Evolutionary conservation across 441 rosid species (phyloP).

Genomic region (Manihot esculenta): DNA sequence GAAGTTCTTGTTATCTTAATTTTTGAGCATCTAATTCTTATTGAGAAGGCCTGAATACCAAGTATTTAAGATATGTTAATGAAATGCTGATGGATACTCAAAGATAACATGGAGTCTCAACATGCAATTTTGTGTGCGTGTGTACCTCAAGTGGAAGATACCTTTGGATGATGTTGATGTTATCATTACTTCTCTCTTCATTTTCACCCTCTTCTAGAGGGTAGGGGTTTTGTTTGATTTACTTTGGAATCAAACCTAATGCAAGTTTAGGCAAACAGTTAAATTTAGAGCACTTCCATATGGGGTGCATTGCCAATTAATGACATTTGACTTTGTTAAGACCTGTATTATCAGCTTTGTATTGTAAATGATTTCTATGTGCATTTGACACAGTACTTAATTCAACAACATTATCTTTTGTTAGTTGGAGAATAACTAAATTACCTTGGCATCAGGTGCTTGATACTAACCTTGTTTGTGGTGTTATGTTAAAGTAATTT

Average conservation of each 20-base stretch:
- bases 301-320: background rate
- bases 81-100: background rate
- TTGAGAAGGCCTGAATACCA: too few species aligned
- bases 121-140: background rate
- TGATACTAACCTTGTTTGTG: too few species aligned
- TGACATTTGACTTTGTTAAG: background rate
- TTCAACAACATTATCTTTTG: background rate
- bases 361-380: too few species aligned
- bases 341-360: too few species aligned
- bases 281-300: background rate
- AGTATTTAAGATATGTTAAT: too few species aligned
- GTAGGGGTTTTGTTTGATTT: background rate
- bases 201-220: background rate
- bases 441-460: too few species aligned
- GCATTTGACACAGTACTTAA: background rate
- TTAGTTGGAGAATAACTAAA: too few species aligned
- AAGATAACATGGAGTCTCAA: background rate
- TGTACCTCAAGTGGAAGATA: background rate
- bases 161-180: background rate
- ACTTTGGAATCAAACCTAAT: background rate
- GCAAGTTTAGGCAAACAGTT: background rate
- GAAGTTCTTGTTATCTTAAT: too few species aligned
- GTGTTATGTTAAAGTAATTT: background rate
- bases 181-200: background rate
- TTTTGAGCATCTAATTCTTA: too few species aligned